Evolutionary conservation across 2,329 filamentous ascomycete species (phyloP).

Genomic region (Aspergillus sp.): DNA sequence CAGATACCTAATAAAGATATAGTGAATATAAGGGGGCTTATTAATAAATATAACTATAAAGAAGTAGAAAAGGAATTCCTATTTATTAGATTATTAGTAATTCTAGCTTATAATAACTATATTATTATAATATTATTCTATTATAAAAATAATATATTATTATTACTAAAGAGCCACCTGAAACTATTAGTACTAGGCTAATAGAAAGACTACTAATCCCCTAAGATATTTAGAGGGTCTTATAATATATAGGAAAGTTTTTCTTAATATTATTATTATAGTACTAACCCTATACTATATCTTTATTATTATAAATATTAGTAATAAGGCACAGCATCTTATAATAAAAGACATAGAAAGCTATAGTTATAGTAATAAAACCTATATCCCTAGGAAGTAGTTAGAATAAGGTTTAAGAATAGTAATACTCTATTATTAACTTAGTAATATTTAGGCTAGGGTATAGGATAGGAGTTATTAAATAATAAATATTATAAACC

Average conservation of each 20-base stretch:
- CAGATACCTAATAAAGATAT: background rate
- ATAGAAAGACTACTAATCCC: too few species aligned
- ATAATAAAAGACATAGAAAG: background rate
- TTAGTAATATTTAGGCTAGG: background rate
- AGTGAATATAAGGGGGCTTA: background rate
- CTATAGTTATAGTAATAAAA: background rate
- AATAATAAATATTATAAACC: background rate
- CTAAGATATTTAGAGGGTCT: too few species aligned
- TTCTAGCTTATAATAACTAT: too few species aligned
- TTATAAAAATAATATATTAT: too few species aligned
- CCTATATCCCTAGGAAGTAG: background rate
- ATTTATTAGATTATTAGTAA: background rate
- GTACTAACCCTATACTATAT: too few species aligned
- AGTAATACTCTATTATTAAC: background rate
- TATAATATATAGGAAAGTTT: too few species aligned
- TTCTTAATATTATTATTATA: too few species aligned
- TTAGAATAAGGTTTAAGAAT: background rate
- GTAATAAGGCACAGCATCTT: background rate
- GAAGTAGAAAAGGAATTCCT: background rate
- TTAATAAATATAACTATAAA: background rate
- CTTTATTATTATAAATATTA: background rate
- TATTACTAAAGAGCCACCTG: too few species aligned
- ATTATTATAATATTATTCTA: too few species aligned
- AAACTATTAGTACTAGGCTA: too few species aligned
- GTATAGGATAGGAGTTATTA: background rate